Percentiles rank a stretch among this genome's conserved stretches.
Conservation (phyloP, 2,329 filamentous ascomycete species). For the Curvularia spicifera region DNA sequence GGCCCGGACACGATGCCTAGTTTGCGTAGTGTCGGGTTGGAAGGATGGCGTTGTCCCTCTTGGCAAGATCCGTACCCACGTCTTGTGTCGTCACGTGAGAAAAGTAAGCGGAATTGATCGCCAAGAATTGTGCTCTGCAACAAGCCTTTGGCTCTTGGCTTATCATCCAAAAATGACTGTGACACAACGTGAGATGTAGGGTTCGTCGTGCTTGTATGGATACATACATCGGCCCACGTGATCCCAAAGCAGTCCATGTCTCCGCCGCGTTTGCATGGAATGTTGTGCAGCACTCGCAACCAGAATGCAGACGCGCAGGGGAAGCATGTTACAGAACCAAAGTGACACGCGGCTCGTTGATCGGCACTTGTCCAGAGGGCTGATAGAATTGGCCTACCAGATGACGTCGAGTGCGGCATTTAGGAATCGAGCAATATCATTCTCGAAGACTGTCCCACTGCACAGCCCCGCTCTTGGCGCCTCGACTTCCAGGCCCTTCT, state of each 20-base stretch:
- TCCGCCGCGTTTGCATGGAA: neutral
- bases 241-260: too few species aligned
- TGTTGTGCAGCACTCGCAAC: too few species aligned
- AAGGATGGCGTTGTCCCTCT: neutral
- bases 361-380: neutral
- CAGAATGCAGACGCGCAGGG: neutral
- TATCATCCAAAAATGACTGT: conserved; percentile 7
- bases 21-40: neutral
- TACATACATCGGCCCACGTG: neutral
- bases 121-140: conserved; percentile 14
- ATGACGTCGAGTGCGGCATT: conserved; percentile 24
- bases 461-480: conserved; percentile 30
- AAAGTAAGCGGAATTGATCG: conserved; percentile 4
- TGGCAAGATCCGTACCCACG: neutral
- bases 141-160: conserved; percentile 17
- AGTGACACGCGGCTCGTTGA: conserved; percentile 6
- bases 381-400: neutral
- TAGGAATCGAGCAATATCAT: conserved; percentile 2
- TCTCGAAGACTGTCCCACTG: conserved; percentile 7
- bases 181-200: neutral
- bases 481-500: conserved; percentile 12
- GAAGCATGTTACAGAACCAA: conserved; percentile 3
- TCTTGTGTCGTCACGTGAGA: neutral
- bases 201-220: neutral
- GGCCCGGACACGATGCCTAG: neutral